Conservation (phyloP, 2,329 filamentous ascomycete genomes). For the Pyrenophora teres region DNA sequence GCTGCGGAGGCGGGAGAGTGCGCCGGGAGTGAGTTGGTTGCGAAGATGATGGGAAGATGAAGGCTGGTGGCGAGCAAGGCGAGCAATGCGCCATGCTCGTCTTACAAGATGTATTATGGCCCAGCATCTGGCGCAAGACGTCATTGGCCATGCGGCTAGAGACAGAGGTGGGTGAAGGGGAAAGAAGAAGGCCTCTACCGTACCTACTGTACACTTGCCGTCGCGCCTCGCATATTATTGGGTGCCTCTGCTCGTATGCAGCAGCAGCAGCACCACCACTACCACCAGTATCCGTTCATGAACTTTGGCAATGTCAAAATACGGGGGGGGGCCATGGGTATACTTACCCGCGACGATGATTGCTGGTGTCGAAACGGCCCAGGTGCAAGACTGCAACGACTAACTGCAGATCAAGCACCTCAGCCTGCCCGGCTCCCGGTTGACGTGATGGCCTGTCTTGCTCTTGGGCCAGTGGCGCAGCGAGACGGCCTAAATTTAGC, state of each 20-base stretch:
- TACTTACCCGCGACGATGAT: too few relatives aligned
- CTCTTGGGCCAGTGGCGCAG: slow-evolving; percentile 18
- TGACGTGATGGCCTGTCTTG: not conserved
- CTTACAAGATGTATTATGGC: slow-evolving; percentile 6
- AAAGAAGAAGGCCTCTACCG: not conserved
- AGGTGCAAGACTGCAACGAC: slow-evolving; percentile 1
- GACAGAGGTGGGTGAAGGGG: slow-evolving; percentile 3
- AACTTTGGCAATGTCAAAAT: not conserved
- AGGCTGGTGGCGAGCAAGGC: slow-evolving; percentile 5
- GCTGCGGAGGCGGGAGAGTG: slow-evolving; percentile 1
- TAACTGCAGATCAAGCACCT: not conserved
- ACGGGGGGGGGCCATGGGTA: too few relatives aligned
- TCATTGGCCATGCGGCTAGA: slow-evolving; percentile 10
- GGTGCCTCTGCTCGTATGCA: too few relatives aligned
- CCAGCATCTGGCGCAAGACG: slow-evolving; percentile 3
- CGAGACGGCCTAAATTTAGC: slow-evolving; percentile 13
- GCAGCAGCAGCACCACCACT: too few relatives aligned
- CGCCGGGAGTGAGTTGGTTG: not conserved
- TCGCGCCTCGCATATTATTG: slow-evolving; percentile 8
- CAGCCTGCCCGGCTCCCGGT: not conserved
- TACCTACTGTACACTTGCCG: not conserved
- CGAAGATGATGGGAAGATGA: not conserved
- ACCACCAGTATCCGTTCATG: too few relatives aligned
- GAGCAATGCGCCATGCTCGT: slow-evolving; percentile 5
- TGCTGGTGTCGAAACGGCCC: not conserved